Evolutionary conservation across 306 rosid species (phyloP), one percentile per base, ranked within the genome.

Genomic region (Nissolia schottii): DNA sequence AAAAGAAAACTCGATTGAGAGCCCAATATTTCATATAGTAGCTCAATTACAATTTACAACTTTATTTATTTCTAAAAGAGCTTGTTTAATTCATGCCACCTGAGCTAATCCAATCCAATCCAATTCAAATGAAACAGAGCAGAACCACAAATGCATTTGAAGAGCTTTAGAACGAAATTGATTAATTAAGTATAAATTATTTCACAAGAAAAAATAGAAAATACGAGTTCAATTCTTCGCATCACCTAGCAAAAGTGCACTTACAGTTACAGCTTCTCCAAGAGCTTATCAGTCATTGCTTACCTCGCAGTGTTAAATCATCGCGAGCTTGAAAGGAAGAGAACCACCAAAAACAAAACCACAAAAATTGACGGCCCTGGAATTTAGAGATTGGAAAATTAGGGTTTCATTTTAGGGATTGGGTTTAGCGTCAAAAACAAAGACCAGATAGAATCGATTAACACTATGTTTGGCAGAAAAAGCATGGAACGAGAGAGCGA

Each of bases 181-280:
- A n/a, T n/a, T n/a, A n/a, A n/a, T n/a, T n/a, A 59, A 43, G 6
- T 13, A 49, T 6, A 65, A 7, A 23, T 64, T 38, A 40, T 24
- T 74, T 63, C 77, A n/a, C 51, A 35, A 18, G 29, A 41, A 56
- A 55, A 7, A 31, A 29, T 1, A 15, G 6, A 9, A 32, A 19
- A 18, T 46, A 19, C n/a, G 12, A 37, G 43, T 37, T 37, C 13
- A 37, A 37, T 37, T 37, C 43, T 37, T 37, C 43, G 11, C 43
- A 37, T 37, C 43, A 37, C 43, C 43, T 8, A 37, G 43, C 43
- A 15, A 22, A n/a, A 50, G 12, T 24, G 13, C 51, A 79, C 87
- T n/a, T n/a, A n/a, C n/a, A n/a, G n/a, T 85, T 77, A 88, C 96
- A 90, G 83, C 53, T 88, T 93, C 40, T 90, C 96, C 78, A 93